Conservation (phyloP, 176 grass and related monocot species). For the Areca catechu region DNA sequence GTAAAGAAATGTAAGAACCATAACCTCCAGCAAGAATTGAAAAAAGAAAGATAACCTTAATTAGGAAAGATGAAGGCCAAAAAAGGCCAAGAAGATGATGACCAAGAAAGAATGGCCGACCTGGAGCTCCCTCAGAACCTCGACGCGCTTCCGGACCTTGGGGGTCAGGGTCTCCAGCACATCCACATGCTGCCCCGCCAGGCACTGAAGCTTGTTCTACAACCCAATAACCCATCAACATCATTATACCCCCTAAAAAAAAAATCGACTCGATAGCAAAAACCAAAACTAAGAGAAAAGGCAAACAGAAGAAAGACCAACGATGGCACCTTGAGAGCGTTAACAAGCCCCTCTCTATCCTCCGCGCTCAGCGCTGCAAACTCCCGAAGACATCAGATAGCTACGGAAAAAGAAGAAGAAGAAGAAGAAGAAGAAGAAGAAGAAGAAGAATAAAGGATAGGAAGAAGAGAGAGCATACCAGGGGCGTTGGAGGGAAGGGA, state of each 20-base stretch:
- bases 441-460: background rate
- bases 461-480: background rate
- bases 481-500: background rate
- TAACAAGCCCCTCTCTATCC: conserved; percentile 22
- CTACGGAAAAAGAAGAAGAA: background rate
- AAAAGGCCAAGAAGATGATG: no score
- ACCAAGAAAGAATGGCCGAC: background rate
- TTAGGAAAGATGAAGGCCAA: no score
- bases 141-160: conserved; percentile 15
- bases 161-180: conserved; percentile 18
- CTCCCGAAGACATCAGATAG: conserved; percentile 1
- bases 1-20: no score
- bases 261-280: no score
- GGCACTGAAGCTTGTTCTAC: conserved; percentile 21
- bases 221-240: background rate
- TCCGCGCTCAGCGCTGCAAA: conserved; percentile 15
- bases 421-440: no score
- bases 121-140: conserved; percentile 14
- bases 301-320: background rate
- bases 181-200: conserved; percentile 12
- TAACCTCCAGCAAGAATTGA: no score
- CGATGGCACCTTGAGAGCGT: conserved; percentile 22
- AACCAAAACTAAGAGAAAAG: no score
- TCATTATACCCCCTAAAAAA: no score
- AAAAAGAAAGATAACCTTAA: no score